phyloP scores from a whole-genome alignment of 75 land plant genomes.

The Ceratopteris richardii region DNA sequence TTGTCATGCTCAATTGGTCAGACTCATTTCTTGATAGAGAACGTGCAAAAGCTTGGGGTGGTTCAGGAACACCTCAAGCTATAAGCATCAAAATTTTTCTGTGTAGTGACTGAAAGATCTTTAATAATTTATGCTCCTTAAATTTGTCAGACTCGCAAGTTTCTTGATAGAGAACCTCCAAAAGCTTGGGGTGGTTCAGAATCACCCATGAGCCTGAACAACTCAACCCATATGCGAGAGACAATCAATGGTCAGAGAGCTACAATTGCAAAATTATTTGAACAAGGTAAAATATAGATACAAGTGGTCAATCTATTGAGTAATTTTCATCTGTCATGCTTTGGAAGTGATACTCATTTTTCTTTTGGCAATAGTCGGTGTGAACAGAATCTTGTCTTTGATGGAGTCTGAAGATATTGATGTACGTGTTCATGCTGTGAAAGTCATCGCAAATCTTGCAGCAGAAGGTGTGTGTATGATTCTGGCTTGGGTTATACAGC shows the following conservation, averaged over 20 bases:
- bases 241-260: slow-evolving; percentile 66
- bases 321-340: no score
- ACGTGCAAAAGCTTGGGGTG: no score
- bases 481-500: not conserved
- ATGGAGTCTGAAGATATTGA: slow-evolving; percentile 88
- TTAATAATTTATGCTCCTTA: no score
- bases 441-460: slow-evolving; percentile 94
- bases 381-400: slow-evolving; percentile 83
- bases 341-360: no score
- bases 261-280: slow-evolving; percentile 75
- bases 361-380: slow-evolving; percentile 31
- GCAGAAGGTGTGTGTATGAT: slow-evolving; percentile 69
- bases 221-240: slow-evolving; percentile 36
- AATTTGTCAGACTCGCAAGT: no score
- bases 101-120: no score
- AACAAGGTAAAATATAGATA: slow-evolving; percentile 46
- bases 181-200: slow-evolving; percentile 15
- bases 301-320: no score
- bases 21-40: no score
- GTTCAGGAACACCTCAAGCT: slow-evolving; percentile 38
- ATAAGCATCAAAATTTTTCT: no score
- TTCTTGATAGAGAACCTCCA: no score
- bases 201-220: slow-evolving; percentile 38
- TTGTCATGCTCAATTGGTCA: no score
- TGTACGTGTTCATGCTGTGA: slow-evolving; percentile 91